Percentiles rank a stretch among this genome's conserved stretches.
phyloP scores from a whole-genome alignment of 768 basidiomycete species.

The Suillus subalutaceus region DNA sequence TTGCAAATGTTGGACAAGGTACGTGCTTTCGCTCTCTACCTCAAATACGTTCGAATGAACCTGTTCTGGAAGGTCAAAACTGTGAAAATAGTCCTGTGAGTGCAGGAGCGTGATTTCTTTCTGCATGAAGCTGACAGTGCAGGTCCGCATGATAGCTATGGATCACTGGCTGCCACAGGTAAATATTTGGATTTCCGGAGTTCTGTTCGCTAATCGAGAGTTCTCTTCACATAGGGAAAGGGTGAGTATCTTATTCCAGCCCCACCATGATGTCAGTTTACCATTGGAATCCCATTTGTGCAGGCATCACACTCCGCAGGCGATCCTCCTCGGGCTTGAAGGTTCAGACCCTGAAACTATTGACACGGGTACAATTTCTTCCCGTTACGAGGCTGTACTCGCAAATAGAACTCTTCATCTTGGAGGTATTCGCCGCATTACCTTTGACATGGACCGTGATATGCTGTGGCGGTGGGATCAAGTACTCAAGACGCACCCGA shows the following conservation, averaged over 20 bases:
- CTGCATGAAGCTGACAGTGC: constrained; percentile 11
- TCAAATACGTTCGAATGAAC: constrained; percentile 4
- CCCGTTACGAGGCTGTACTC: constrained; percentile 72
- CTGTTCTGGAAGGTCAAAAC: constrained; percentile 57
- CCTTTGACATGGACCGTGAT: constrained; percentile 87
- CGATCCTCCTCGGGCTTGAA: constrained; percentile 82
- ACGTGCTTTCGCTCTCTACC: constrained; percentile 15
- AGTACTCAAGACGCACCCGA: constrained; percentile 87
- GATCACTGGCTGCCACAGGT: constrained; percentile 93
- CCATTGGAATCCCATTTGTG: background rate
- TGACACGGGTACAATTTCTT: constrained; percentile 81
- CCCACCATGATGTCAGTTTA: constrained; percentile 8
- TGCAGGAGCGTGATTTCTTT: constrained; percentile 6
- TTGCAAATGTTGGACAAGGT: constrained; percentile 72
- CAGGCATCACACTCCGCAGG: constrained; percentile 88
- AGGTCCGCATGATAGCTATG: constrained; percentile 58
- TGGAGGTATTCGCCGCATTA: constrained; percentile 73
- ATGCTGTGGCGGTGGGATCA: constrained; percentile 93
- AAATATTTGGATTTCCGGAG: constrained; percentile 18
- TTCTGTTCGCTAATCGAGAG: constrained; percentile 13
- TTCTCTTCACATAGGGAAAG: constrained; percentile 58
- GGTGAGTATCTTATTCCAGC: constrained; percentile 46
- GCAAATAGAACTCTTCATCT: constrained; percentile 67
- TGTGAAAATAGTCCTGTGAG: constrained; percentile 85
- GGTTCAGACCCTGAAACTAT: constrained; percentile 94